Base-by-base conservation (phyloP, 495 filamentous ascomycete species). In the Xylaria castorea region DNA sequence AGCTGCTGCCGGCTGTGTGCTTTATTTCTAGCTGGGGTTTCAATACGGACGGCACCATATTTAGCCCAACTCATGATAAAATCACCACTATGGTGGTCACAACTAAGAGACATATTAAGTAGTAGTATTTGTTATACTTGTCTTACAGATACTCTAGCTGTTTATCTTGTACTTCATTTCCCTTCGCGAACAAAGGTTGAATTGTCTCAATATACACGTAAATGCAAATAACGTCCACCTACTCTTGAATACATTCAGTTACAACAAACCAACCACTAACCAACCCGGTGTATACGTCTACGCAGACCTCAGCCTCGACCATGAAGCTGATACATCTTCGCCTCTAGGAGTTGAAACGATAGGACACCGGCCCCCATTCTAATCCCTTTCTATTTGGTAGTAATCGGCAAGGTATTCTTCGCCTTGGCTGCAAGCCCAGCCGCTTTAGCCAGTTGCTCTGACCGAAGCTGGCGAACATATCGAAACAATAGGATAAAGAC, bases 401-500 rank as follows among this genome's bases (percentile, higher is more conserved):
- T 78, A 36, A 88, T 42, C 27, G 87, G 87, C 32, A 85, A 75
- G 18, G 82, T 82, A 44, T 81, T 76, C 57, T 86, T 87, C 2
- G 87, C 84, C 72, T 85, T 90, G 42, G 82, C 81, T n/a, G 88
- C 87, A 12, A 88, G 57, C 38, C 87, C 87, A 18, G 89, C 91
- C 6, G 89, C 86, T 79, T 92, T 93, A 70, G 88, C 83, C 46
- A 98, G 85, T 80, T 93, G 91, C 75, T 92, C 85, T 51, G 89
- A 87, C 77, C 88, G 88, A 64, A 98, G 71, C 75, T 90, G 89
- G 63, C 89, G 88, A 71, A 97, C 68, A 76, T 94, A 96, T 70
- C 92, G 88, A 81, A 97, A 94, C 27, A 99, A 88, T 25, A 97
- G 81, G 74, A 98, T 83, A 82, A 98, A 98, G 20, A 93, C 74